A percentile compares a stretch with the other conserved stretches of the same genome.
phyloP scores from a whole-genome alignment of 257 asterid species.

The Solanum dulcamara region DNA sequence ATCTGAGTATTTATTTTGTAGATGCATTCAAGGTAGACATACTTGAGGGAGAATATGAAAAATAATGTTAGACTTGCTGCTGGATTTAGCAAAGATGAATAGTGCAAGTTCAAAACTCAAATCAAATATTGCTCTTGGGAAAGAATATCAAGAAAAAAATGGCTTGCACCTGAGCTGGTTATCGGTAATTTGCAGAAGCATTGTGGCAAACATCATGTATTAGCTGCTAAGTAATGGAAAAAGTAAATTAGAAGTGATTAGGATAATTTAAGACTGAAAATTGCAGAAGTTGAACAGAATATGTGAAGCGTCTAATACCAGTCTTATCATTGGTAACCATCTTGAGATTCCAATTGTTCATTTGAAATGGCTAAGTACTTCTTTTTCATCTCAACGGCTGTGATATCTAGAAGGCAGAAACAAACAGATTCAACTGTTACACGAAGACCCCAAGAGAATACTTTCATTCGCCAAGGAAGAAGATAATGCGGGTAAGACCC shows the following conservation, averaged over 20 bases:
- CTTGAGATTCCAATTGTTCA: conserved; percentile 43
- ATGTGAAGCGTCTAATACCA: conserved; percentile 10
- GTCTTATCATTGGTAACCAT: conserved; percentile 29
- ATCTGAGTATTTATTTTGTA: not conserved
- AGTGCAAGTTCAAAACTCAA: not conserved
- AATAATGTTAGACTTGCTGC: not conserved
- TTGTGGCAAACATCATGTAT: not conserved
- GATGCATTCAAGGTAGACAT: not conserved
- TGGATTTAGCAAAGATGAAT: not conserved
- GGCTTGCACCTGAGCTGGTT: not conserved
- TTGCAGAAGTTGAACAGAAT: not conserved
- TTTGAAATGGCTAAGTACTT: conserved; percentile 42
- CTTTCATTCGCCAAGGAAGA: not conserved
- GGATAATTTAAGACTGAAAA: not conserved
- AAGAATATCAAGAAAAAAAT: not conserved
- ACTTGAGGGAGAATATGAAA: not conserved
- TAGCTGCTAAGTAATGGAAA: not conserved
- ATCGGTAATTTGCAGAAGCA: not conserved
- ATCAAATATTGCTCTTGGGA: not conserved
- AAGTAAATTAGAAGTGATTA: not conserved
- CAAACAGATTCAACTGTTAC: not conserved
- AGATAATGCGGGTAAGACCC: not conserved
- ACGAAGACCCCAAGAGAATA: not conserved
- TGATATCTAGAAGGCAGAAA: conserved; percentile 37
- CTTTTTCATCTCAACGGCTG: conserved; percentile 49